A percentile compares a stretch with the other conserved stretches of the same genome.
Conservation (phyloP, 2,329 filamentous ascomycete species). For the Calonectria fujianensis region DNA sequence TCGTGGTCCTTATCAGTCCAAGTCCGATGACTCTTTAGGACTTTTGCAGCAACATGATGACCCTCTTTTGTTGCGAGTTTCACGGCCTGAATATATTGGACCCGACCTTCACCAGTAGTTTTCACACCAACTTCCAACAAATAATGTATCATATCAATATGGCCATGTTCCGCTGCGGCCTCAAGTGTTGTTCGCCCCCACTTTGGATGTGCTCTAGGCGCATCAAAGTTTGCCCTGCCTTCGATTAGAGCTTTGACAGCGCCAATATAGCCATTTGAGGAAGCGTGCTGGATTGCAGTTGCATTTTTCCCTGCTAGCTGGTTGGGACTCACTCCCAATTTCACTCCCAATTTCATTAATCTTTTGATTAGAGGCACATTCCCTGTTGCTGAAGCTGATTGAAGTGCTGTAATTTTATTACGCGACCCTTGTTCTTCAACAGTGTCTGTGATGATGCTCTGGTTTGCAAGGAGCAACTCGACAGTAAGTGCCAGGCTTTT, state of each 20-base stretch:
- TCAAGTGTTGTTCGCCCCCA: not conserved
- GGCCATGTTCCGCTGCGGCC: not conserved
- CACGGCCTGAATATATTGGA: slow-evolving; percentile 12
- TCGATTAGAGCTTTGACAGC: slow-evolving; percentile 7
- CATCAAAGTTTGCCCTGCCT: not conserved
- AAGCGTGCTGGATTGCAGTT: not conserved
- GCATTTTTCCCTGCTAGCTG: not conserved
- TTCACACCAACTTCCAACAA: not conserved
- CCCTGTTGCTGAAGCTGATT: not conserved
- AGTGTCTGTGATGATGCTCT: not conserved
- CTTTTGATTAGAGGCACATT: not conserved
- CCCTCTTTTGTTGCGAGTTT: slow-evolving; percentile 11
- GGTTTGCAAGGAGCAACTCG: not conserved
- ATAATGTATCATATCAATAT: slow-evolving; percentile 6
- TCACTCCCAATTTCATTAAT: not conserved
- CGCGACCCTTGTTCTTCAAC: not conserved
- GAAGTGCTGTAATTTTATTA: not conserved
- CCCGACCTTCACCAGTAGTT: not conserved
- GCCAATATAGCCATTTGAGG: not conserved
- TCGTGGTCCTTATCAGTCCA: slow-evolving; percentile 11
- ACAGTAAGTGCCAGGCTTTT: not conserved
- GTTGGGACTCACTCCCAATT: not conserved
- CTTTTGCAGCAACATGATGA: not conserved
- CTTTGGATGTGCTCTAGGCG: not conserved
- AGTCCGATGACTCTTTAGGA: not conserved